Percentiles rank a stretch among this genome's conserved stretches.
Evolutionary conservation across 2,329 filamentous ascomycete genomes (phyloP).

Genomic region (Cordyceps cateniannulata): DNA sequence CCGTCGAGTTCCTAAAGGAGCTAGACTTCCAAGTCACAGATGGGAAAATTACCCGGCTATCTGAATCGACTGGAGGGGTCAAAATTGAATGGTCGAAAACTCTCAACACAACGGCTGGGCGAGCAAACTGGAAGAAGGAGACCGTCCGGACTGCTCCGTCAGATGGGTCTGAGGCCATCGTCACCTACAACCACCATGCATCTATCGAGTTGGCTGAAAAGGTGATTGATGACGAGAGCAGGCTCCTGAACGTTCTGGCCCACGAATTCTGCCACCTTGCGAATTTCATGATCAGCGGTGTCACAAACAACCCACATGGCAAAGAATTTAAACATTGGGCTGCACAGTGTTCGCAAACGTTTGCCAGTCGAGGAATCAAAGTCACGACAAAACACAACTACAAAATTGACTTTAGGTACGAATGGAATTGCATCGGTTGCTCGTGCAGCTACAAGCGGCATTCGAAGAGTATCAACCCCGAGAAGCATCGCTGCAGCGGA

Average conservation of each 20-base stretch:
- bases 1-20: conserved; percentile 57
- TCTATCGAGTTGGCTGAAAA: conserved; percentile 85
- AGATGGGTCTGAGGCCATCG: conserved; percentile 21
- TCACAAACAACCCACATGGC: conserved; percentile 74
- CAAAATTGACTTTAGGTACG: conserved; percentile 84
- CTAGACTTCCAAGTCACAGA: conserved; percentile 61
- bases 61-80: conserved; percentile 61
- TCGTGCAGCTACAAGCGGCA: conserved; percentile 72
- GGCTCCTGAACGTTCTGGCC: conserved; percentile 83
- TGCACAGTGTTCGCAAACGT: conserved; percentile 45
- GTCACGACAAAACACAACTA: conserved; percentile 91
- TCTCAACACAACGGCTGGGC: conserved; percentile 72
- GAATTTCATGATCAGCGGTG: conserved; percentile 78
- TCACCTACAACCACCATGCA: conserved; percentile 52
- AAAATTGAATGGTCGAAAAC: conserved; percentile 68
- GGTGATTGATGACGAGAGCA: conserved; percentile 70
- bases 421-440: conserved; percentile 73
- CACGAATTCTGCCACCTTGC: conserved; percentile 95
- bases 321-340: conserved; percentile 76
- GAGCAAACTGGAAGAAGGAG: conserved; percentile 65
- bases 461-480: conserved; percentile 73
- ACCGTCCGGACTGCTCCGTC: conserved; percentile 33
- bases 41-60: conserved; percentile 51
- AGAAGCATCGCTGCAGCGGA: conserved; percentile 65
- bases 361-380: conserved; percentile 57